Conservation (phyloP, 345 rosid genomes). For the Ceriops zippeliana region DNA sequence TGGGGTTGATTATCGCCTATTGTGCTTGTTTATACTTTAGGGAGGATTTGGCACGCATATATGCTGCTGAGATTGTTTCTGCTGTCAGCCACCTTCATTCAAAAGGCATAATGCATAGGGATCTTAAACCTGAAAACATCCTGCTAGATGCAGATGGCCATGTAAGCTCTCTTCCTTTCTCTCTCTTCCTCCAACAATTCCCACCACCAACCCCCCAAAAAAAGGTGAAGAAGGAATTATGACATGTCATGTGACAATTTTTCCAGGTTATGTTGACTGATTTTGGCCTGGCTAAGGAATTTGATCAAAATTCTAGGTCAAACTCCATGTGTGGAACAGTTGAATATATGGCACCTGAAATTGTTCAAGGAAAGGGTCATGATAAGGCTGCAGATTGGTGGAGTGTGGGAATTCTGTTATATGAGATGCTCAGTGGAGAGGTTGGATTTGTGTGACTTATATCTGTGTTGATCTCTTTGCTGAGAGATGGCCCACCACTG, state of each 20-base stretch:
- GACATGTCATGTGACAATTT: slow-evolving; percentile 10
- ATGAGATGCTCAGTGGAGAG: slow-evolving; percentile 95
- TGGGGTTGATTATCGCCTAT: slow-evolving; percentile 14
- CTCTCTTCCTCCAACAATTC: not conserved
- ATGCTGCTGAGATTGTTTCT: slow-evolving; percentile 86
- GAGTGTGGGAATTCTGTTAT: slow-evolving; percentile 84
- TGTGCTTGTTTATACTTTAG: slow-evolving; percentile 34
- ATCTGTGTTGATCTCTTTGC: too few species aligned
- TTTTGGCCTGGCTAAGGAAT: slow-evolving; percentile 85
- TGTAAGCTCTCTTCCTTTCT: slow-evolving; percentile 37
- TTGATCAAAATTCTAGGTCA: slow-evolving; percentile 79
- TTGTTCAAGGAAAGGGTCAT: slow-evolving; percentile 83
- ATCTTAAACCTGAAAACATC: slow-evolving; percentile 93
- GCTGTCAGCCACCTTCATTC: slow-evolving; percentile 90
- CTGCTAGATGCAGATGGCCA: slow-evolving; percentile 86
- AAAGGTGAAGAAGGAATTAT: not conserved
- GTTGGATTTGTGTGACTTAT: slow-evolving; percentile 25
- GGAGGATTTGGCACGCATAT: slow-evolving; percentile 89
- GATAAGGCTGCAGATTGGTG: slow-evolving; percentile 98
- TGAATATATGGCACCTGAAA: slow-evolving; percentile 97
- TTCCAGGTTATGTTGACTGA: slow-evolving; percentile 74
- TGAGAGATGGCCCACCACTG: too few species aligned
- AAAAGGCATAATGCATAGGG: slow-evolving; percentile 97
- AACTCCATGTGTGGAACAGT: slow-evolving; percentile 91
- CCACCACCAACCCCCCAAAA: not conserved